Evolutionary conservation across 2,329 filamentous ascomycete species (phyloP).

Genomic region (Pseudogymnoascus sp.): DNA sequence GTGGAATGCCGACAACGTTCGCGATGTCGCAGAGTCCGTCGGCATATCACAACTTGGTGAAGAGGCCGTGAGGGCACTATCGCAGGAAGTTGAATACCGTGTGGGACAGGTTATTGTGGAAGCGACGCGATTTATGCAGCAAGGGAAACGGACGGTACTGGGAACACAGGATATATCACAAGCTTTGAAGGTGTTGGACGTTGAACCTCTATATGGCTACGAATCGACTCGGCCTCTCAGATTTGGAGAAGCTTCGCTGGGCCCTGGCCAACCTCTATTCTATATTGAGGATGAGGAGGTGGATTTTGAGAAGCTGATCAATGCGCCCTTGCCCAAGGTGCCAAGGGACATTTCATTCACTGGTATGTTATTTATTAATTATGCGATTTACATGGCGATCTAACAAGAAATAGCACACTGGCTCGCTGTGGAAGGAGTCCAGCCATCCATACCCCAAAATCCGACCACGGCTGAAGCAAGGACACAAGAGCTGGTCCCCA

Average conservation of each 20-base stretch:
- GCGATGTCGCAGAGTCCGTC: conserved; percentile 92
- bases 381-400: too few species aligned
- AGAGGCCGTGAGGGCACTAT: conserved; percentile 78
- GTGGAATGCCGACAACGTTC: conserved; percentile 95
- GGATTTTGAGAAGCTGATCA: conserved; percentile 98
- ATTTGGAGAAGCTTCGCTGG: conserved; percentile 89
- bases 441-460: conserved; percentile 94
- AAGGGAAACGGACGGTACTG: conserved; percentile 76
- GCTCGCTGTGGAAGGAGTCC: conserved; percentile 95
- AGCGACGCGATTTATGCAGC: conserved; percentile 92
- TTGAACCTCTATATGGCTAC: conserved; percentile 94
- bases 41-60: conserved; percentile 76
- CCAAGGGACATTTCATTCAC: conserved; percentile 90
- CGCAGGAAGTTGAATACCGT: conserved; percentile 92
- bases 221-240: conserved; percentile 82
- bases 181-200: conserved; percentile 77
- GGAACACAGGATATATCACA: conserved; percentile 85
- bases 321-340: conserved; percentile 89
- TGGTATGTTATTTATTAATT: conserved; percentile 50
- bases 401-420: conserved; percentile 67
- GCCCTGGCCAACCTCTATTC: conserved; percentile 87
- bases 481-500: conserved; percentile 78
- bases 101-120: conserved; percentile 90
- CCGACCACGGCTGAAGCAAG: conserved; percentile 79
- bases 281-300: conserved; percentile 98